Evolutionary conservation across 1,284 basidiomycete genomes (phyloP).

Genomic region (Marasmius sp.): DNA sequence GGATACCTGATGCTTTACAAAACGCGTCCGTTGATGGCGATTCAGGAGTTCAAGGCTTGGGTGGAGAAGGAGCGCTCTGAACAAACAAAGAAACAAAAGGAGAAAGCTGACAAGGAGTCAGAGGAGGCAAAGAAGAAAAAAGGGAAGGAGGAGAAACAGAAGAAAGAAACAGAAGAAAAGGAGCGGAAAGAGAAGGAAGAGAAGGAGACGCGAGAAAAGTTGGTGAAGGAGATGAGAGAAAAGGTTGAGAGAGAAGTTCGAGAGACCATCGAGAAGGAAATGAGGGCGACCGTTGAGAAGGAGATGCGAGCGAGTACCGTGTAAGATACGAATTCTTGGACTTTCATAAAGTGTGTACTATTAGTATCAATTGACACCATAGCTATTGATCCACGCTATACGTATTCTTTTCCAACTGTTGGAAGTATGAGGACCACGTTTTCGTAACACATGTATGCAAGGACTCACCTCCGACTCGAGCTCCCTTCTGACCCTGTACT

Average conservation of each 20-base stretch:
- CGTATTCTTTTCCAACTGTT: slow-evolving; percentile 47
- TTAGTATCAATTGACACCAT: neutral
- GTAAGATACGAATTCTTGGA: neutral
- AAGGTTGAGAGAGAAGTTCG: neutral
- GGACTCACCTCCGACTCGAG: slow-evolving; percentile 74
- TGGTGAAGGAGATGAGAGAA: slow-evolving; percentile 6
- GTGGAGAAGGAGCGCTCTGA: slow-evolving; percentile 36
- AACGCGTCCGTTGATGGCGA: slow-evolving; percentile 55
- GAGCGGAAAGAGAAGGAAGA: neutral
- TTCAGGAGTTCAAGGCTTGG: slow-evolving; percentile 46
- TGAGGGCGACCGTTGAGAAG: neutral
- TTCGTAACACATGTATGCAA: neutral
- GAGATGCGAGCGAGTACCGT: neutral
- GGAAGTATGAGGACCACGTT: slow-evolving; percentile 1
- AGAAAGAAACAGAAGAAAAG: slow-evolving; percentile 2
- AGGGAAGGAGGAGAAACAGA: slow-evolving; percentile 3
- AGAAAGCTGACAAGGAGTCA: neutral
- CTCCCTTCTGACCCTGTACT: slow-evolving; percentile 69
- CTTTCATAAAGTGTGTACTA: neutral
- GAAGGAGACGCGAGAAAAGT: slow-evolving; percentile 1
- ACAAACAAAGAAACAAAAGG: neutral
- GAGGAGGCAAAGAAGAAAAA: neutral
- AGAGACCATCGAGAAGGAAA: neutral
- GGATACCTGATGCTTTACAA: slow-evolving; percentile 77
- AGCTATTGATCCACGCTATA: slow-evolving; percentile 37